Base-by-base conservation (phyloP, 805 yeast genomes). In the Candida michaelii region DNA sequence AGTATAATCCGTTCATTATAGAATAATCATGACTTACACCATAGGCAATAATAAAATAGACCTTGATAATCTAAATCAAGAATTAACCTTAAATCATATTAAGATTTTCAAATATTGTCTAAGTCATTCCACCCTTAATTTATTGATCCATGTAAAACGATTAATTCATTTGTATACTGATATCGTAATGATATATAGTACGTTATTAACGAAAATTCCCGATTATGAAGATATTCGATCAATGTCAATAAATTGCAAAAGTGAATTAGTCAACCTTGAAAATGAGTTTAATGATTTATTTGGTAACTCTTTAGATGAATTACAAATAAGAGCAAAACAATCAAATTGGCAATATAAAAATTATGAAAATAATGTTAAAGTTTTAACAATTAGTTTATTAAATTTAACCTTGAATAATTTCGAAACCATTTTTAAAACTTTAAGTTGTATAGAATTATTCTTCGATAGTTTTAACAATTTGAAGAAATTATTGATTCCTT, bases 151-250 rank as follows among this genome's bases (percentile, higher is more conserved):
- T 32, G 43, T 63, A 24, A 65, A 66, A 49, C 55, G 58, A 33
- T 52, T 65, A n/a, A 50, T 67, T 6, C 72, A 67, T 47, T 52
- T 69, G 18, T 67, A 55, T 46, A 50, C 56, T 18, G 76, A 70
- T 50, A 54, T 67, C 27, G 50, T 69, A 21, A 66, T 66, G 42
- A 69, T 69, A 27, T 70, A 69, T 50, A 53, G 66, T 39, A 65
- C 73, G 12, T 52, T 70, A 31, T 53, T 70, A 19, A 49, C 55
- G 33, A 70, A 70, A 45, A 60, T 70, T 19, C 67, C 71, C 17
- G 54, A 67, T 44, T 69, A 67, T 44, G 74, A 67, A 32, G 76
- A 70, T 51, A 51, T 70, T 39, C 65, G 71, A 2, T 14, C 40
- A n/a, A 56, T 66, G 62, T 53, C 71, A 1, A 39, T 46, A 36